phyloP scores from a whole-genome alignment of 2,329 filamentous ascomycete species.

The Xylaria sp. region DNA sequence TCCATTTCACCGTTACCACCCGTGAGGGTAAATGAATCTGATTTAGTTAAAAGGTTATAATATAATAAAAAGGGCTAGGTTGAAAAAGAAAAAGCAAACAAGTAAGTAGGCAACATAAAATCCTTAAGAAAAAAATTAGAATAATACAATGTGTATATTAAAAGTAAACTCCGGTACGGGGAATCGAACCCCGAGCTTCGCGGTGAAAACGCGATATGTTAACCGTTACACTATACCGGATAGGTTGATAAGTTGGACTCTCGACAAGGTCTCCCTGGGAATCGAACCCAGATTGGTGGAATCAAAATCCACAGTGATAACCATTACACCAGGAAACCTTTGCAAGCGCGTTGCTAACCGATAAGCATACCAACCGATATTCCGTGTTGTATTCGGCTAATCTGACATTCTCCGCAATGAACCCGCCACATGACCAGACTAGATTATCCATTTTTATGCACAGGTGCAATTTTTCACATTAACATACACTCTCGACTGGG shows the following conservation, averaged over 20 bases:
- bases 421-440: no score
- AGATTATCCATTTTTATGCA: no score
- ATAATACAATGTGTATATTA: neutral
- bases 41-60: no score
- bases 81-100: no score
- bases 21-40: no score
- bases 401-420: neutral
- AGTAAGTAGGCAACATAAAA: no score
- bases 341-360: neutral
- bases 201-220: slow-evolving; percentile 40
- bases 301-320: slow-evolving; percentile 43
- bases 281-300: slow-evolving; percentile 41
- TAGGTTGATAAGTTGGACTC: neutral
- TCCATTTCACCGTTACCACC: no score
- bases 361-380: neutral
- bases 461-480: no score
- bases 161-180: slow-evolving; percentile 32
- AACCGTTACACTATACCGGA: slow-evolving; percentile 38
- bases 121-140: neutral
- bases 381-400: neutral
- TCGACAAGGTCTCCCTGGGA: slow-evolving; percentile 37
- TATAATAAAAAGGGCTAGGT: no score
- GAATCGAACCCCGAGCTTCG: slow-evolving; percentile 39
- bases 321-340: slow-evolving; percentile 42
- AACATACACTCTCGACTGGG: no score